phyloP scores from a whole-genome alignment of 108 stramenopile species.

The Aurantiochytrium sp. region DNA sequence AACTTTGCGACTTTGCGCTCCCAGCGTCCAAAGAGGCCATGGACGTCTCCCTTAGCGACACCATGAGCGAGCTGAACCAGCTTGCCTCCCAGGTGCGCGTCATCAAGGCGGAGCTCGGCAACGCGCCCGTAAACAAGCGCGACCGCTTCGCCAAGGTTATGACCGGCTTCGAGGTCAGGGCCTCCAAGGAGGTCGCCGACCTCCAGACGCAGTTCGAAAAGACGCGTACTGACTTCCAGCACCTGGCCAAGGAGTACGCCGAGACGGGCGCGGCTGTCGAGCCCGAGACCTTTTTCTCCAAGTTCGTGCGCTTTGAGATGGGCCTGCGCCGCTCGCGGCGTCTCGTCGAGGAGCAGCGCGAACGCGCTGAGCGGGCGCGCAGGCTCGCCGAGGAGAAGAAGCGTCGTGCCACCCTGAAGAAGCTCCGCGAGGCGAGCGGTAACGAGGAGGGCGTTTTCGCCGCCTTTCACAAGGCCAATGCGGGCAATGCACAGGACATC shows the following conservation, averaged over 20 bases:
- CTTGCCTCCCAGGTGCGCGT: background rate
- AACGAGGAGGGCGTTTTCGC: background rate
- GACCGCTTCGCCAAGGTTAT: background rate
- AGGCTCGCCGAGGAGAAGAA: background rate
- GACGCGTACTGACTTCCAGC: background rate
- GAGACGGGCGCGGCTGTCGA: slow-evolving; percentile 13
- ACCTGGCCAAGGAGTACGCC: background rate
- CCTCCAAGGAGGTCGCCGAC: background rate
- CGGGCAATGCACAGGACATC: slow-evolving; percentile 7
- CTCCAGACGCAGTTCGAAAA: slow-evolving; percentile 14
- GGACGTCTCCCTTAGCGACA: background rate
- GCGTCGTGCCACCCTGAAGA: background rate
- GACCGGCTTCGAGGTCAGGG: slow-evolving; percentile 16
- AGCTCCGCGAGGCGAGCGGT: background rate
- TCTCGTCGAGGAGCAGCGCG: background rate
- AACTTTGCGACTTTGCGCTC: background rate
- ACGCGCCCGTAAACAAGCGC: background rate
- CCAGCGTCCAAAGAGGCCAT: background rate
- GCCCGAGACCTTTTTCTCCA: slow-evolving; percentile 21
- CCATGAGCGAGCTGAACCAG: slow-evolving; percentile 12
- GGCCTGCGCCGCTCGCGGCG: background rate
- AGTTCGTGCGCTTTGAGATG: slow-evolving; percentile 18
- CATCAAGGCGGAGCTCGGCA: background rate
- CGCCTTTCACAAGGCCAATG: background rate
- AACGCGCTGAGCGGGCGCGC: background rate